phyloP scores from a whole-genome alignment of 1,139 yeast genomes.

The Saccharomyces pastorianus region DNA sequence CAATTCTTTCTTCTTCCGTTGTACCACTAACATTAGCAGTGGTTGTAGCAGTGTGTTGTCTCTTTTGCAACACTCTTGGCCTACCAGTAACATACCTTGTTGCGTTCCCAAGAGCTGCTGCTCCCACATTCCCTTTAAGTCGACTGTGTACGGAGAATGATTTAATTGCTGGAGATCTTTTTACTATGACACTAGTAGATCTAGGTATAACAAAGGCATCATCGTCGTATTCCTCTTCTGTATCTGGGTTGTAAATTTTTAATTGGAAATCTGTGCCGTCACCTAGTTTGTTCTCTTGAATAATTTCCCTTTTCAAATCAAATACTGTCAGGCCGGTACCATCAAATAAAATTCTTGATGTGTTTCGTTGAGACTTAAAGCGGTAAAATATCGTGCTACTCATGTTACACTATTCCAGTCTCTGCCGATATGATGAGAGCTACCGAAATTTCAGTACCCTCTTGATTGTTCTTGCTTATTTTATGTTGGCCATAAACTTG shows the following conservation, averaged over 20 bases:
- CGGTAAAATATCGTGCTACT: constrained; percentile 84
- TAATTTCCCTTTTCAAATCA: constrained; percentile 86
- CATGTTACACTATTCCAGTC: constrained; percentile 40
- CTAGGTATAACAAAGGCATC: constrained; percentile 79
- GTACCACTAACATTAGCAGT: constrained; percentile 30
- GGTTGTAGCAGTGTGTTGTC: constrained; percentile 10
- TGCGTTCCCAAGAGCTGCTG: constrained; percentile 66
- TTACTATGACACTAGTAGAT: constrained; percentile 74
- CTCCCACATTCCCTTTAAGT: constrained; percentile 44
- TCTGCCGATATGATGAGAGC: neutral
- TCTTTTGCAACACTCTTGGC: constrained; percentile 47
- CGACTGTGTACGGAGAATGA: constrained; percentile 13
- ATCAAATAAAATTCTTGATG: constrained; percentile 77
- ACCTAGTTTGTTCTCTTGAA: constrained; percentile 70
- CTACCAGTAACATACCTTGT: constrained; percentile 81
- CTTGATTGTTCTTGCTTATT: neutral
- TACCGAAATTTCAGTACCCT: neutral
- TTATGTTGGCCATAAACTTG: neutral
- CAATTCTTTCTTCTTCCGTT: constrained; percentile 81
- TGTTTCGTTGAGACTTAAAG: constrained; percentile 76
- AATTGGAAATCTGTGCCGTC: constrained; percentile 81
- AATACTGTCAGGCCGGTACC: constrained; percentile 95
- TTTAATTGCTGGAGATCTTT: constrained; percentile 66
- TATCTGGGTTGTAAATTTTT: constrained; percentile 65
- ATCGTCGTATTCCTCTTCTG: constrained; percentile 76